phyloP scores from a whole-genome alignment of 805 yeast genomes.

The Suhomyces canberraensis region DNA sequence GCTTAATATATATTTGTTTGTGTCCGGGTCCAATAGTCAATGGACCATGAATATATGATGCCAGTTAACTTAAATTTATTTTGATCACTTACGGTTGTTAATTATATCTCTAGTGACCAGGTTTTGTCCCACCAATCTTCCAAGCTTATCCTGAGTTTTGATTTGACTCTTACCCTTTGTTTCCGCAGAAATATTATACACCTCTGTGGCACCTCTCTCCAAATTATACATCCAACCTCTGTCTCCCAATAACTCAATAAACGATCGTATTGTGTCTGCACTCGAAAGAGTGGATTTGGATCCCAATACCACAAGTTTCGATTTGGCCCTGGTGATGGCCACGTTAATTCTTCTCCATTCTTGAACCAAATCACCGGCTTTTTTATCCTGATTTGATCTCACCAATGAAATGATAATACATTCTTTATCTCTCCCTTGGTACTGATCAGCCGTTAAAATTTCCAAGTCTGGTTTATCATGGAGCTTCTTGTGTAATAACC shows the following conservation, averaged over 20 bases:
- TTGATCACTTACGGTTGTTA: no score
- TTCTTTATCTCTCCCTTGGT: slow-evolving; percentile 94
- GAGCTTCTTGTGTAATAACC: slow-evolving; percentile 32
- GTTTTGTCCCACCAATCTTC: slow-evolving; percentile 15
- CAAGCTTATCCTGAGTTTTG: neutral
- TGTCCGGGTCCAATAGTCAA: no score
- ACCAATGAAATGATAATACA: slow-evolving; percentile 89
- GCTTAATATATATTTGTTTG: no score
- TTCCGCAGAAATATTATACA: slow-evolving; percentile 31
- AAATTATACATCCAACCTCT: slow-evolving; percentile 65
- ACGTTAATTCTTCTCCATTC: slow-evolving; percentile 95
- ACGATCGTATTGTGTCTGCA: slow-evolving; percentile 52
- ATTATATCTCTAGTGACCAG: slow-evolving; percentile 28
- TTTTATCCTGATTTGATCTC: slow-evolving; percentile 62
- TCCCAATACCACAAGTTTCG: slow-evolving; percentile 81
- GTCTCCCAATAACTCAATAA: slow-evolving; percentile 54
- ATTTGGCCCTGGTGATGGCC: slow-evolving; percentile 86
- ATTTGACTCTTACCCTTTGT: neutral
- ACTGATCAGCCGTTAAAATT: slow-evolving; percentile 88
- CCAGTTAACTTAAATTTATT: no score
- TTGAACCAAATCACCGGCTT: slow-evolving; percentile 72
- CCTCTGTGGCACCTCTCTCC: slow-evolving; percentile 40
- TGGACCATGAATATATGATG: no score
- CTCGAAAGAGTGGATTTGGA: slow-evolving; percentile 59
- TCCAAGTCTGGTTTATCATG: slow-evolving; percentile 51